phyloP scores from a whole-genome alignment of 305 asterid species.

The Petunia hybrid region DNA sequence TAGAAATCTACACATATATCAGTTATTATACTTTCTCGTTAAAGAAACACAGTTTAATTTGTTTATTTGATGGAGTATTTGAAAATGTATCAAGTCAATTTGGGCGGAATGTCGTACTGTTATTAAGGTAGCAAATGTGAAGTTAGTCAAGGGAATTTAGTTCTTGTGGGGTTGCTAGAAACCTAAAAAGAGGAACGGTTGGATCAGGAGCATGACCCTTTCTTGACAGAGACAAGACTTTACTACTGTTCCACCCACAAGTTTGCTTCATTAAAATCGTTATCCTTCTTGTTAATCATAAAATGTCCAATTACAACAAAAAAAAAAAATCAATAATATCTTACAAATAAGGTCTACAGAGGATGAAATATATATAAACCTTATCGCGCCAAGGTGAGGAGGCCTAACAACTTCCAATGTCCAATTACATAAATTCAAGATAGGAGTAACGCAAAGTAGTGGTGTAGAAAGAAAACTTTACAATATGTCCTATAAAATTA shows the following conservation, averaged over 20 bases:
- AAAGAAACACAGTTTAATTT: not conserved
- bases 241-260: constrained; percentile 13
- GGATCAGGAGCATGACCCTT: not conserved
- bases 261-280: not conserved
- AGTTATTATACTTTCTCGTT: not conserved
- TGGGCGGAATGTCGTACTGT: not conserved
- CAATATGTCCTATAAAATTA: not conserved
- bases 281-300: not conserved
- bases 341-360: too few relatives aligned
- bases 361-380: too few relatives aligned
- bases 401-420: too few relatives aligned
- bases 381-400: too few relatives aligned
- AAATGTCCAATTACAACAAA: not conserved
- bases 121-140: not conserved
- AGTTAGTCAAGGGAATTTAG: not conserved
- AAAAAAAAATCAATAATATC: too few relatives aligned
- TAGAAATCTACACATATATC: not conserved
- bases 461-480: not conserved
- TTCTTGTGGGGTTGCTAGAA: not conserved
- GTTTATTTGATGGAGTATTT: not conserved
- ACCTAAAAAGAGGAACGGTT: constrained; percentile 23
- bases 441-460: too few relatives aligned
- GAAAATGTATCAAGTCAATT: not conserved
- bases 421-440: too few relatives aligned
- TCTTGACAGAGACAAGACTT: constrained; percentile 28